Conservation (phyloP, 306 rosid species). For the Abrus precatorius region DNA sequence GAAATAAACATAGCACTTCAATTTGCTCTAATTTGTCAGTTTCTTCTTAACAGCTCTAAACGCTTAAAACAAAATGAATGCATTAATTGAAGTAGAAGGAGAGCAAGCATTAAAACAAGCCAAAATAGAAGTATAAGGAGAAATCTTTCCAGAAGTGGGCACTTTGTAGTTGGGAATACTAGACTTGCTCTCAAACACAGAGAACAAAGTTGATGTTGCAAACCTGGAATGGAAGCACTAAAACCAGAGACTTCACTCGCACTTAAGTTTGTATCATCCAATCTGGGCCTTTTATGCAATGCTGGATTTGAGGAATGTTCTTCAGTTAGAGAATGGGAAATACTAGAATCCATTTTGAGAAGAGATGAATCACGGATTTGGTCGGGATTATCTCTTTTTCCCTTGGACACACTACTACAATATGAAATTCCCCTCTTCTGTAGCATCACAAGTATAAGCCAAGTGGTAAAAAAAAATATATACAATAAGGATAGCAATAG, state of each 20-base stretch:
- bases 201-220: constrained; percentile 45
- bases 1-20: constrained; percentile 18
- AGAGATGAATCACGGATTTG: constrained; percentile 41
- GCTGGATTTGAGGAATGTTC: constrained; percentile 35
- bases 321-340: constrained; percentile 30
- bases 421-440: constrained; percentile 75
- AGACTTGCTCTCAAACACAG: background rate
- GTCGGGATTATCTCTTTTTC: constrained; percentile 60
- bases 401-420: constrained; percentile 60
- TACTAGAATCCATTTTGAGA: constrained; percentile 36
- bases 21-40: background rate
- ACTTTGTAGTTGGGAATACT: background rate
- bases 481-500: constrained; percentile 19
- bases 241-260: constrained; percentile 48
- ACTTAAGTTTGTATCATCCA: constrained; percentile 42
- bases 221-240: constrained; percentile 61
- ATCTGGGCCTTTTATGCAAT: constrained; percentile 48
- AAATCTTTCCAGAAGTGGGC: background rate
- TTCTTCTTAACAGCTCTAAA: constrained; percentile 10
- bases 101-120: constrained; percentile 28
- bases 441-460: constrained; percentile 39
- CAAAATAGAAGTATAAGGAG: background rate
- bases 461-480: constrained; percentile 17
- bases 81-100: background rate
- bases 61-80: background rate